Conservation (phyloP, 768 basidiomycete species). For the Daedalea quercina region DNA sequence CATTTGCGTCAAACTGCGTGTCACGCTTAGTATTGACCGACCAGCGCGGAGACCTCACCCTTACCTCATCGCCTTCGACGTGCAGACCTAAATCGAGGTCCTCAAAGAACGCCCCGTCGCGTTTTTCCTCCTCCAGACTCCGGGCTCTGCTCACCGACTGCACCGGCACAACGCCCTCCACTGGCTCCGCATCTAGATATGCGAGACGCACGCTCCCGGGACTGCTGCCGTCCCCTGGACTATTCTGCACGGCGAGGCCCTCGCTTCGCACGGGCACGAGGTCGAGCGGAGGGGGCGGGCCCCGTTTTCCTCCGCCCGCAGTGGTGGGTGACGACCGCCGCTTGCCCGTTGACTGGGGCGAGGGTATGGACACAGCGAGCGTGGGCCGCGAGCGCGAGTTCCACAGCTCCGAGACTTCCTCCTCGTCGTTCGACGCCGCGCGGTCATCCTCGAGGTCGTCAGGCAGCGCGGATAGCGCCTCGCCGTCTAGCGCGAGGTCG, state of each 20-base stretch:
- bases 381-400: constrained; percentile 21
- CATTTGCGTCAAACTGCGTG: constrained; percentile 56
- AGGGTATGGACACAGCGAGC: constrained; percentile 34
- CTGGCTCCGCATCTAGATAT: constrained; percentile 34
- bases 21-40: constrained; percentile 19
- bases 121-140: constrained; percentile 35
- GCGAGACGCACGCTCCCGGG: constrained; percentile 35
- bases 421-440: constrained; percentile 35
- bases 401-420: constrained; percentile 24
- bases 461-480: constrained; percentile 24
- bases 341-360: constrained; percentile 27
- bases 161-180: constrained; percentile 7
- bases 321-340: constrained; percentile 31
- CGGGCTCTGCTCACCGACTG: constrained; percentile 8
- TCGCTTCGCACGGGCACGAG: constrained; percentile 27
- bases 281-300: constrained; percentile 46
- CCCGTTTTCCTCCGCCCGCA: constrained; percentile 17
- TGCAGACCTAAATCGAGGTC: constrained; percentile 39
- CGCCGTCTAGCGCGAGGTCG: constrained; percentile 44
- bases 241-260: constrained; percentile 29
- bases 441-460: constrained; percentile 18
- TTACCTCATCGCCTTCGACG: constrained; percentile 34
- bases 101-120: constrained; percentile 39
- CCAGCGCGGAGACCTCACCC: neutral
- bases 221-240: constrained; percentile 27